phyloP scores from a whole-genome alignment of 495 filamentous ascomycete genomes.

The Penicillium salamii region DNA sequence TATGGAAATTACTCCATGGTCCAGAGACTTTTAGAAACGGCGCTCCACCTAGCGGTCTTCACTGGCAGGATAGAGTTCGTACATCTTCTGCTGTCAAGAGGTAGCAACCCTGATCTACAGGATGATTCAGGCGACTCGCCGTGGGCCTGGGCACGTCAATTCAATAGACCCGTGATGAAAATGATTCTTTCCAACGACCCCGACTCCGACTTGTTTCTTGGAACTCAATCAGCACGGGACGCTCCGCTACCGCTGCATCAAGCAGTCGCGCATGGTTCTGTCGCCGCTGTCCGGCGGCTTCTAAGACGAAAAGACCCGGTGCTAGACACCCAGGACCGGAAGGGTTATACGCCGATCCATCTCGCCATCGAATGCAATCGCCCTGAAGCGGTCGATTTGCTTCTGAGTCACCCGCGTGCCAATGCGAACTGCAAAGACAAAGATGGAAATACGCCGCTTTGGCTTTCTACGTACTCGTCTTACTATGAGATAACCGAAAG shows the following conservation, averaged over 20 bases:
- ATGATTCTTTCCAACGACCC: neutral
- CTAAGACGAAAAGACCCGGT: neutral
- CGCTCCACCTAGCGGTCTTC: constrained; percentile 8
- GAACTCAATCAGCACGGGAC: neutral
- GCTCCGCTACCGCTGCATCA: constrained; percentile 9
- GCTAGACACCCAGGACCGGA: neutral
- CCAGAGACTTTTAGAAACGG: constrained; percentile 2
- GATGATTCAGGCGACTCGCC: constrained; percentile 9
- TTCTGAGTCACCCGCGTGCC: constrained; percentile 1
- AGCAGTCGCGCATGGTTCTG: constrained; percentile 7
- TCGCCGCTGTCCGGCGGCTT: constrained; percentile 5
- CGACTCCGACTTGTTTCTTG: neutral
- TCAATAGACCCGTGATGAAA: constrained; percentile 2
- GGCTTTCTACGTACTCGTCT: constrained; percentile 8
- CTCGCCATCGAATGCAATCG: constrained; percentile 6
- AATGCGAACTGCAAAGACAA: constrained; percentile 5
- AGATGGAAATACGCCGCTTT: constrained; percentile 13
- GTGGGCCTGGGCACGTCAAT: constrained; percentile 1
- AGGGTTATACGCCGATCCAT: constrained; percentile 10
- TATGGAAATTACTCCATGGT: neutral
- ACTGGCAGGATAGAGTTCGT: constrained; percentile 5
- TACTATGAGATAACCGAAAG: constrained; percentile 6
- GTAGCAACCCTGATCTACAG: constrained; percentile 4
- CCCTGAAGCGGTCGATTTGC: constrained; percentile 7
- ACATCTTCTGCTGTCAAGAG: constrained; percentile 4